Base-by-base conservation (phyloP, 257 asterid species). In the Solanum clarkiae region DNA sequence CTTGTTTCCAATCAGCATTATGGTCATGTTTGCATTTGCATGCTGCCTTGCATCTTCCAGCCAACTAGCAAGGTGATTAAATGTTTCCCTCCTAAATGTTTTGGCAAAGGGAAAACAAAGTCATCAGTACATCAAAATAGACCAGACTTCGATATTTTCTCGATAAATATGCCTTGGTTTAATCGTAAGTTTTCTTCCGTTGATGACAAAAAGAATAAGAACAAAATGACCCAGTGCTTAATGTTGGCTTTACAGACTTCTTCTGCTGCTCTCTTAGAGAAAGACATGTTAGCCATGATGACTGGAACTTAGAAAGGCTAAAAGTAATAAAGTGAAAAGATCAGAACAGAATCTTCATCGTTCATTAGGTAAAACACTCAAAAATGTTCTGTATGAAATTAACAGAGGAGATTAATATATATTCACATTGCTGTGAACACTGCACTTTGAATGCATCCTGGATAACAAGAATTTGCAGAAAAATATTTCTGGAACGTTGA, bases 1-100 rank as follows among this genome's bases (percentile, higher is more conserved):
- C 88, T 94, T 94, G 88, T 94, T 94, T 74, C 98, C 98, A 51
- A 95, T 92, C 86, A 95, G 89, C 94, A 95, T 94, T 88, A 95
- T 91, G 85, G 90, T 87, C 95, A 91, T 91, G 88, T 93, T 92
- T 56, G 92, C 92, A 91, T 91, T 90, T 77, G 95, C 95, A 59
- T 95, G 92, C 87, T 92, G 93, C 86, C 97, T 93, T 47, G 95
- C 95, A 90, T 95, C 98, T 87, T 95, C 95, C 88, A 95, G 86
- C 98, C 98, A 95, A 79, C 92, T 93, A 15, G 91, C 95, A 53
- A 93, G 92, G 91, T 95, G 95, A 85, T 93, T 91, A 83, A 93
- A 95, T 80, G 93, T 93, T 86, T 93, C 98, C 97, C 98, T 92
- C 90, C 98, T 95, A 89, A 57, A 40, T 22, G 65, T 81, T 71